Evolutionary conservation across 2,329 filamentous ascomycete genomes (phyloP), one percentile per base, ranked within the genome.

Genomic region (Didymella glomerata): DNA sequence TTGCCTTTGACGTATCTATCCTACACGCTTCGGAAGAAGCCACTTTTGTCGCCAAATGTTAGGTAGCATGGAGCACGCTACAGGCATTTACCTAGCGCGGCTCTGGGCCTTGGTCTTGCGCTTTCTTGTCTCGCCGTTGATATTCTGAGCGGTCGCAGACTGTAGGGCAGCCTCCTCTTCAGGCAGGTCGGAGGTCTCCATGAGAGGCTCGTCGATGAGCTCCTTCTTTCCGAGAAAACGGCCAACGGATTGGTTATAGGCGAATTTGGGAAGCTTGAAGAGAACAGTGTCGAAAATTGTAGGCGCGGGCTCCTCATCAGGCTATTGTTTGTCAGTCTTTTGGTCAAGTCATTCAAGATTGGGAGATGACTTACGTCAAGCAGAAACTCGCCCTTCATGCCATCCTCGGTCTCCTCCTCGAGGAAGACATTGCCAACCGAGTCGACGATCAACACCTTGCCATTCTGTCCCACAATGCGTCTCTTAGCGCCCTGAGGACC

Each of bases 391-490:
- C 90, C 86, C 30, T 87, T 85, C 54, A 91, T 87, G 52, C 95
- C 95, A 24, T 97, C 92, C 67, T 93, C 93, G 50, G 92, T 92
- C 69, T 92, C 86, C 73, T 96, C 91, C 78, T 98, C 93, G n/a
- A 99, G 83, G 74, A 92, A 99, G 13, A 99, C 95, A 69, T 97
- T 93, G 27, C 95, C 95, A 10, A 90, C 82, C 0, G 91, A 92
- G 78, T 99, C 94, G 4, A 99, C 95, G 55, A 99, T 89, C 36
- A 99, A 82, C 0, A 96, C 84, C 82, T 98, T 99, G 67, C 95
- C 95, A 70, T 99, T 99, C 82, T 97, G 90, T 2, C 93, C 94
- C 25, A 93, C 87, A 16, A 98, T 92, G 34, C 92, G 86, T 84
- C 94, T 96, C 80, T 92, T 92, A 32, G 90, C 84, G 20, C 93